Evolutionary conservation across 2,329 filamentous ascomycete species (phyloP), one percentile per base, ranked within the genome.

Genomic region (Coniella vitis): DNA sequence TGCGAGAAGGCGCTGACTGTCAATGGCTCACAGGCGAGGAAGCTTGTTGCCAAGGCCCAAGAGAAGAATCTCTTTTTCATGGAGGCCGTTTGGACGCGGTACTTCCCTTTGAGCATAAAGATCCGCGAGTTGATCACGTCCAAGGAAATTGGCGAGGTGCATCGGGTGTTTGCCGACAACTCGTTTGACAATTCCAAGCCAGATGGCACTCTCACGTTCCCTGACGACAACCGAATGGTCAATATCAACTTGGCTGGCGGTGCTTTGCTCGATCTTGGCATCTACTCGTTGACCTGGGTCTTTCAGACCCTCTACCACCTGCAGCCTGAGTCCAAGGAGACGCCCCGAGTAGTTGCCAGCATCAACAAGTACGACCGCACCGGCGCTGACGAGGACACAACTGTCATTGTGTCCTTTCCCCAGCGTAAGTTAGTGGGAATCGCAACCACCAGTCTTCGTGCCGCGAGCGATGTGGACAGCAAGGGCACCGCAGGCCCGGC

Each of bases 1-100:
- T 95, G 89, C 66, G 90, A 95, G 68, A 95, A 95, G 74, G 81
- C 90, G 0, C 84, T 95, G 59, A 94, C 89, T 1, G 86, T 91
- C 54, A 95, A 85, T 55, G 88, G 86, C 3, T 73, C 80, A 9
- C 90, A 95, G 68, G 73, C 86, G 20, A 80, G 79, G 66, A 81
- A 81, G 63, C 74, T 95, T 21, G 78, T 84, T 44, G 79, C 84
- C 54, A 83, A 79, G 52, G 90, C 90, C 7, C 78, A 72, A 63
- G 75, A 79, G 60, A 91, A 89, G 74, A 78, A 79, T 52, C 63
- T 88, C 57, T 85, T 86, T 73, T 69, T 91, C 53, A 90, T 90
- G 86, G 87, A 91, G 68, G 87, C 87, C 38, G 87, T 94, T 17
- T 95, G 89, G 90, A 94, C 88, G 32, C 76, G 90, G 51, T 93